Conservation (phyloP, 2,329 filamentous ascomycete species). For the Dryadomyces sulphureus region DNA sequence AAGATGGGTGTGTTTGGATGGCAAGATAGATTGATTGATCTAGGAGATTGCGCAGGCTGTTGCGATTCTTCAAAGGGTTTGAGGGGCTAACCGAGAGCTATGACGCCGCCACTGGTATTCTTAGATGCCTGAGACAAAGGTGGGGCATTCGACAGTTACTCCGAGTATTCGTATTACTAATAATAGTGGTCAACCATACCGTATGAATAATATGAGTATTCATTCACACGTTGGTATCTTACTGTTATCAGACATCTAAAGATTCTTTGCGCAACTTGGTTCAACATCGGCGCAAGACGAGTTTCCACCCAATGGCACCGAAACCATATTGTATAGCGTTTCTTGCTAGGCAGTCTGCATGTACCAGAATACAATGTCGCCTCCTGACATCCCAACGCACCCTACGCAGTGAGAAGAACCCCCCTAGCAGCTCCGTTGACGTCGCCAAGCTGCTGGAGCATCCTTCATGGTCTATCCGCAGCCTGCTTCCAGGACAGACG, state of each 20-base stretch:
- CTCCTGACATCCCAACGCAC: constrained; percentile 35
- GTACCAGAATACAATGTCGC: not conserved
- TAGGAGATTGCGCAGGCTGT: not conserved
- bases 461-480: constrained; percentile 73
- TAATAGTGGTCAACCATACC: too few species aligned
- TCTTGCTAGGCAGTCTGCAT: too few species aligned
- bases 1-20: not conserved
- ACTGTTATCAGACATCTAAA: too few species aligned
- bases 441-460: constrained; percentile 16
- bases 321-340: not conserved
- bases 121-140: not conserved
- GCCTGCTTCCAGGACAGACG: constrained; percentile 36
- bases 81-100: not conserved
- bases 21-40: not conserved
- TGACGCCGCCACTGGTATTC: not conserved
- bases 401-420: not conserved
- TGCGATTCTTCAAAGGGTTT: not conserved
- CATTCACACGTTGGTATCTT: too few species aligned
- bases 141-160: not conserved
- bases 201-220: too few species aligned
- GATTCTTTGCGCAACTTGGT: too few species aligned
- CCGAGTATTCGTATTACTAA: too few species aligned
- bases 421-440: not conserved
- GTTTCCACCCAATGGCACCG: not conserved
- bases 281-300: too few species aligned